These are phyloP conservation scores for Skeletonema grethae DNA, from an alignment of 108 stramenopile genomes.

Conservation along the genomic window DNA sequence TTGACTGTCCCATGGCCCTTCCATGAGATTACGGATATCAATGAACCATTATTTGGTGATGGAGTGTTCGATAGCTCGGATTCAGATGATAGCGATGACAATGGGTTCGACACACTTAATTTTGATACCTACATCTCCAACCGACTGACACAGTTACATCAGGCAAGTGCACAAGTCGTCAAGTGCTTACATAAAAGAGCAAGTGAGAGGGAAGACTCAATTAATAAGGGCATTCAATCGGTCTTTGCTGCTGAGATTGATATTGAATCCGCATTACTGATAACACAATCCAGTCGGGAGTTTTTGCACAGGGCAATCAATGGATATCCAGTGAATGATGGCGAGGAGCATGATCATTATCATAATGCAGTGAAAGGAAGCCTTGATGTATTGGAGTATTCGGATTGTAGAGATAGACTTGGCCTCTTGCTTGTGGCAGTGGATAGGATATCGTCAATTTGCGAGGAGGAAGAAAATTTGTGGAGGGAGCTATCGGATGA, in stretches of 20 bases:
- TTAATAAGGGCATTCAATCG: conserved; percentile 17
- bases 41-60: conserved; percentile 31
- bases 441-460: conserved; percentile 30
- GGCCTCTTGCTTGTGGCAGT: conserved; percentile 23
- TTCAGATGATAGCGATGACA: conserved; percentile 12
- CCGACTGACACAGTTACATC: conserved; percentile 37
- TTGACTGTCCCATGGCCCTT: conserved; percentile 51
- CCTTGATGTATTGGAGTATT: conserved; percentile 26
- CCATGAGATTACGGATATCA: conserved; percentile 23
- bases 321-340: conserved; percentile 23
- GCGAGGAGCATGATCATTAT: background rate
- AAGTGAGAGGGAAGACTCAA: conserved; percentile 19
- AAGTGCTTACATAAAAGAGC: conserved; percentile 34
- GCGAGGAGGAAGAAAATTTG: conserved; percentile 32
- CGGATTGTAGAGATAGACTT: conserved; percentile 38
- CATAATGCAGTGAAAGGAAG: conserved; percentile 24
- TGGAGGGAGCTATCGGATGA: conserved; percentile 22
- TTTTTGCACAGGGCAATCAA: conserved; percentile 24
- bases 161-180: conserved; percentile 31
- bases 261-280: conserved; percentile 24
- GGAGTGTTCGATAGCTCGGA: conserved; percentile 6
- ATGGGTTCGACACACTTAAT: conserved; percentile 28
- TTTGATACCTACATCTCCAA: conserved; percentile 49
- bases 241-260: conserved; percentile 42
- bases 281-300: conserved; percentile 36